A percentile compares a stretch with the other conserved stretches of the same genome.
phyloP scores from a whole-genome alignment of 2,329 filamentous ascomycete species.

The Lanzia echinophila region DNA sequence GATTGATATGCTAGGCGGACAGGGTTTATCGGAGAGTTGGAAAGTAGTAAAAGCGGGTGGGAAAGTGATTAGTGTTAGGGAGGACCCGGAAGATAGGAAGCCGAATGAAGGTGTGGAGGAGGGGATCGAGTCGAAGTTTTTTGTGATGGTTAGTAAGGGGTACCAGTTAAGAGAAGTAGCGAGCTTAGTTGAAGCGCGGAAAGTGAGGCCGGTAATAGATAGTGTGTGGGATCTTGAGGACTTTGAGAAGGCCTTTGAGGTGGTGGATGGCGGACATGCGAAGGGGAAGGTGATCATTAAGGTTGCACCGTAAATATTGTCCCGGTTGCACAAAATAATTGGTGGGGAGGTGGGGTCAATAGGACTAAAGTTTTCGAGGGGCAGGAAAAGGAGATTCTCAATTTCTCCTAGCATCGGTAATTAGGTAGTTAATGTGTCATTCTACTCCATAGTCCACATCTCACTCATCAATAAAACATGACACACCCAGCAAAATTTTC shows the following conservation, averaged over 20 bases:
- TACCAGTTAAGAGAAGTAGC: slow-evolving; percentile 1
- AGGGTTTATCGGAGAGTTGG: not conserved
- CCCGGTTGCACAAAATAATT: too few relatives aligned
- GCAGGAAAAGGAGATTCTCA: too few relatives aligned
- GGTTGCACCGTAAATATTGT: too few relatives aligned
- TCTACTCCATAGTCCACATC: too few relatives aligned
- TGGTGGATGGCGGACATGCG: slow-evolving; percentile 3
- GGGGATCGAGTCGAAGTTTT: not conserved
- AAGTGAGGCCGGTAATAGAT: not conserved
- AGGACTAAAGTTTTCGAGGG: too few relatives aligned
- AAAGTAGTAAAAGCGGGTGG: not conserved
- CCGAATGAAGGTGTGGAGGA: not conserved
- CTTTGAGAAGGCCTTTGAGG: slow-evolving; percentile 1
- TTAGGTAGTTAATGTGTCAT: too few relatives aligned
- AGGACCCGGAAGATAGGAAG: not conserved
- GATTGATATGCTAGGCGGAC: not conserved
- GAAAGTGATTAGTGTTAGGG: slow-evolving; percentile 1
- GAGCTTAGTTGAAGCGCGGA: not conserved
- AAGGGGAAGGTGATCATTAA: slow-evolving; percentile 3
- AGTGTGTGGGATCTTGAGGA: slow-evolving; percentile 1
- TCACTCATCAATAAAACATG: too few relatives aligned
- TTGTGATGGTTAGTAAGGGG: not conserved
- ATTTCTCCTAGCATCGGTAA: too few relatives aligned
- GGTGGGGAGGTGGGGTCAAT: too few relatives aligned
- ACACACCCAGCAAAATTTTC: too few relatives aligned